phyloP scores from a whole-genome alignment of 2,329 filamentous ascomycete species.

The Penicillium sp. region DNA sequence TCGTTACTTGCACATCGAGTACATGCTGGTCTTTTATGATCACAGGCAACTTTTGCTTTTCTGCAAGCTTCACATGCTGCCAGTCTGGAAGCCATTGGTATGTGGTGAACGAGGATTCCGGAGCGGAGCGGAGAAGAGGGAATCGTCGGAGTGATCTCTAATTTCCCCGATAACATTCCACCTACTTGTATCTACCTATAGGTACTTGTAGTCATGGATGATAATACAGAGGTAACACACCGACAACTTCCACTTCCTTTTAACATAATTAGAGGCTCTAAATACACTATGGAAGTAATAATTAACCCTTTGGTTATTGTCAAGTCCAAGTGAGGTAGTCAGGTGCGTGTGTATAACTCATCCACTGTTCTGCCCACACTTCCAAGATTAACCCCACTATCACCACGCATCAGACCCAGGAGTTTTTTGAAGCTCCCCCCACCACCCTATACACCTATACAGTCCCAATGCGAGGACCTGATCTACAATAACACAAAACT shows the following conservation, averaged over 20 bases:
- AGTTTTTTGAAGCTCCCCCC: slow-evolving; percentile 8
- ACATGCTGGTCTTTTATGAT: slow-evolving; percentile 19
- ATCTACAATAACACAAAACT: neutral
- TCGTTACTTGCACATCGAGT: slow-evolving; percentile 14
- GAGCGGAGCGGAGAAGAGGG: slow-evolving; percentile 15
- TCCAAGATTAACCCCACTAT: slow-evolving; percentile 2
- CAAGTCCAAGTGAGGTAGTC: neutral
- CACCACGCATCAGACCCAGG: neutral
- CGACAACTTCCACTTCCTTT: neutral
- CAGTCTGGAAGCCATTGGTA: slow-evolving; percentile 17
- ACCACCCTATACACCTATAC: slow-evolving; percentile 1
- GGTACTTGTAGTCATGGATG: neutral
- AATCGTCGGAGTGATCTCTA: slow-evolving; percentile 2
- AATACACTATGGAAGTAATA: neutral
- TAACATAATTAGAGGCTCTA: neutral
- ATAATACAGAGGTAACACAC: neutral
- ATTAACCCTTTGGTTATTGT: no score
- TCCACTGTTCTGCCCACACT: neutral
- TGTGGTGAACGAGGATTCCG: slow-evolving; percentile 1
- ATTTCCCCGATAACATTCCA: neutral
- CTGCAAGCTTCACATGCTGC: slow-evolving; percentile 22
- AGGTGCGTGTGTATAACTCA: slow-evolving; percentile 2
- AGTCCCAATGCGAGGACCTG: slow-evolving; percentile 1
- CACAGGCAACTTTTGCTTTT: slow-evolving; percentile 20
- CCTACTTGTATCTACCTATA: no score